Base-by-base conservation (phyloP, 495 filamentous ascomycete genomes). In the Pyrenula aspistea region DNA sequence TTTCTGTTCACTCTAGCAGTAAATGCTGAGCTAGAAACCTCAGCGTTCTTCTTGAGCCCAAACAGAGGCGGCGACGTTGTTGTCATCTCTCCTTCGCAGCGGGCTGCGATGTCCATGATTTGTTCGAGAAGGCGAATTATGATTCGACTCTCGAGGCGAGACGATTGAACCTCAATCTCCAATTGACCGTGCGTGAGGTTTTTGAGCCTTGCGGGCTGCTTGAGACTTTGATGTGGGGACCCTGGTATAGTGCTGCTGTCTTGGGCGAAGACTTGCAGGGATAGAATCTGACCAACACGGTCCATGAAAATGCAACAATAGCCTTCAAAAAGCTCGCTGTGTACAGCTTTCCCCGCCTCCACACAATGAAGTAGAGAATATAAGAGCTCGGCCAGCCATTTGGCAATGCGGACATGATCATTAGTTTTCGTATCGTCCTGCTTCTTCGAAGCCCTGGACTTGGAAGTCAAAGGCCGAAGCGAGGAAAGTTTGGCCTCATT, bases 81-180 rank as follows among this genome's bases (percentile, higher is more conserved):
- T 55, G 8, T 56, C 36, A 8, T 49, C 52, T 10, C n/a, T 21
- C 56, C 21, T 3, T 60, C 53, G 23, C 59, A 60, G 24, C 51
- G 60, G 2, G 63, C 53, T 23, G 71, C 23, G 2, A 73, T 54
- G 12, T 64, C 62, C 11, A 76, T 22, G 1, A 62, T 58, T 21
- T 65, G 66, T 15, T 73, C 63, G 3, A 79, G 52, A 11, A 77
- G 67, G 55, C 63, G 65, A 15, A 76, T 56, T 0, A 80, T 60
- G 55, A 68, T 61, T 19, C 58, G 68, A 21, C 68, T 65, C 58
- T 75, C 73, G 10, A 62, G 15, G 25, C 68, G 57, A 3, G 60
- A 66, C 20, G 60, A 59, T 2, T 53, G 47, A 0, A 66, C 36
- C 20, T 62, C 64, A n/a, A 31, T 12, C 60, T 48, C 1, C 57